Base-by-base conservation (phyloP, 176 grass and related monocot genomes). In the Ensete ventricosum region DNA sequence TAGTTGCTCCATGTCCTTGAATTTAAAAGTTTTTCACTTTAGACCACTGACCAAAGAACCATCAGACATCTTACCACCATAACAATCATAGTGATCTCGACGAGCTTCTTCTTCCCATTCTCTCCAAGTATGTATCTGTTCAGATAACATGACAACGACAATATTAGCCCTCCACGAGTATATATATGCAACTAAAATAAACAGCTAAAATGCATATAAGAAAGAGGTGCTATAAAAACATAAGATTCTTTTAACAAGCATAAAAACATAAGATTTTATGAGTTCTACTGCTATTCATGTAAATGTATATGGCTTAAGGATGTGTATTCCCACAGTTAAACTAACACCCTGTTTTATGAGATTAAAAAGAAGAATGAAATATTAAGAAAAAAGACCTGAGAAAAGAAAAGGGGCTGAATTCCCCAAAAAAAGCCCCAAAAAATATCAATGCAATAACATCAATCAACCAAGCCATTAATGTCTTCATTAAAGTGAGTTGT, bases 61-160 rank as follows among this genome's bases (percentile, higher is more conserved):
- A 73, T 29, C 48, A 43, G 43, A 14, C 19, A 70, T 67, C 75
- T 78, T 87, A 93, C 95, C 88, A 55, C 88, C 82, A 81, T 90
- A 91, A 62, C 84, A 77, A 67, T 98, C 84, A 1, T 93, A 81
- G 21, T 89, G 92, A 85, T 92, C 90, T 79, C 84, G 80, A 52
- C 82, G 87, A 73, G 95, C 95, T 89, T 98, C 95, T 75, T 98
- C 95, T 78, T 98, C 95, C 95, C 95, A 98, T 83, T 87, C 88
- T 77, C 95, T 91, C 95, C 90, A 98, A 71, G 89, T 89, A 87
- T 98, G 90, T 64, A 91, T 84, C 94, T 97, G 11, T 34, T 17
- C 52, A 22, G 43, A 77, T 24, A 76, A 76, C 55, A 76, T 50
- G 51, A 20, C 16, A 77, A 10, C 8, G 12, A 11, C 20, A 64